These are phyloP conservation scores for Citrus sinensis DNA, from an alignment of 345 rosid species.

Conservation along the genomic window DVS_A1.0 CM039163.1:37091001-37091500, in stretches of 20 bases:
- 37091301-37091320: conserved; percentile 1
- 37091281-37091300: conserved; percentile 59
- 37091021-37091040: too few species aligned
- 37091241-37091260: conserved; percentile 39
- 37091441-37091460: conserved; percentile 48
- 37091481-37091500: conserved; percentile 53
- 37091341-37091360: too few species aligned
- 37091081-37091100: conserved; percentile 45
- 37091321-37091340: not conserved
- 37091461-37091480: conserved; percentile 37
- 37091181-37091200: conserved; percentile 27
- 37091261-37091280: conserved; percentile 30
- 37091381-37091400: not conserved
- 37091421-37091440: conserved; percentile 58
- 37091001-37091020: too few species aligned
- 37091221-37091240: conserved; percentile 21
- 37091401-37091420: conserved; percentile 48
- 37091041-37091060: too few species aligned
- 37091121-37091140: conserved; percentile 46
- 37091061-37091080: not conserved
- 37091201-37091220: conserved; percentile 27
- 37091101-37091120: conserved; percentile 59
- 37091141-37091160: conserved; percentile 45
- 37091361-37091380: not conserved
- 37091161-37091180: conserved; percentile 29